A percentile compares a stretch with the other conserved stretches of the same genome.
Evolutionary conservation across 1,284 basidiomycete species (phyloP).

Genomic region (Apiotrichum domesticum): DNA sequence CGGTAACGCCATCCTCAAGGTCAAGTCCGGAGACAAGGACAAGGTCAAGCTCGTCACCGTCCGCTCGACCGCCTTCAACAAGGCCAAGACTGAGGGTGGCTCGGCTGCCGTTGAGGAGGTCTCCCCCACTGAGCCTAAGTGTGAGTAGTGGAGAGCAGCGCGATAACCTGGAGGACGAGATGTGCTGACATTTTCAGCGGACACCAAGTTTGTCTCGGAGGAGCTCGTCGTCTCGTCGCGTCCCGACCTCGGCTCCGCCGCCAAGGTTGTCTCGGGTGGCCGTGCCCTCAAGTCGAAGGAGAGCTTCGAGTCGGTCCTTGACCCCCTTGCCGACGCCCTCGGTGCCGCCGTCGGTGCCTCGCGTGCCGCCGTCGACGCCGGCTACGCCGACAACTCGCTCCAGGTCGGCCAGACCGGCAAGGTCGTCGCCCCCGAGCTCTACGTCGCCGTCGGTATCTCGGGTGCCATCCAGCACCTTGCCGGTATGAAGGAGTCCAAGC

Average conservation of each 20-base stretch:
- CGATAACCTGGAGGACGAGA: background rate
- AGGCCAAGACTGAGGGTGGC: constrained; percentile 54
- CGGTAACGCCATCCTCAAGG: constrained; percentile 92
- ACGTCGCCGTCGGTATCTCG: constrained; percentile 93
- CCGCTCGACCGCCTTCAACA: constrained; percentile 85
- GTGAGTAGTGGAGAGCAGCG: constrained; percentile 39
- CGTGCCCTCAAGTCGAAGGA: constrained; percentile 92
- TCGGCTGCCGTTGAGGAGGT: constrained; percentile 59
- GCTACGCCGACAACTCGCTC: constrained; percentile 95
- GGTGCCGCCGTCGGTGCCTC: constrained; percentile 96
- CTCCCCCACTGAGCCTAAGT: constrained; percentile 60
- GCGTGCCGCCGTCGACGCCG: constrained; percentile 94
- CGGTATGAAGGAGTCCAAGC: constrained; percentile 98
- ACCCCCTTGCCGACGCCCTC: constrained; percentile 87
- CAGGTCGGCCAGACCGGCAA: constrained; percentile 99
- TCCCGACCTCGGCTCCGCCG: constrained; percentile 84
- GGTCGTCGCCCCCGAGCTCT: constrained; percentile 61
- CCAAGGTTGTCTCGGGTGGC: constrained; percentile 88
- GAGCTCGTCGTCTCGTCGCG: constrained; percentile 84
- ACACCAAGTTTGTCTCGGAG: constrained; percentile 74
- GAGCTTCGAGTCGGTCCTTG: constrained; percentile 79
- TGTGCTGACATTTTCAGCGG: constrained; percentile 26
- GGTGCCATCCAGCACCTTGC: constrained; percentile 98
- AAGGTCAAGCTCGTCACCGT: constrained; percentile 92
- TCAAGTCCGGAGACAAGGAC: constrained; percentile 62